Percentiles rank a stretch among this genome's conserved stretches.
Conservation (phyloP, 176 grass and related monocot genomes). For the Raddia guianensis region DNA sequence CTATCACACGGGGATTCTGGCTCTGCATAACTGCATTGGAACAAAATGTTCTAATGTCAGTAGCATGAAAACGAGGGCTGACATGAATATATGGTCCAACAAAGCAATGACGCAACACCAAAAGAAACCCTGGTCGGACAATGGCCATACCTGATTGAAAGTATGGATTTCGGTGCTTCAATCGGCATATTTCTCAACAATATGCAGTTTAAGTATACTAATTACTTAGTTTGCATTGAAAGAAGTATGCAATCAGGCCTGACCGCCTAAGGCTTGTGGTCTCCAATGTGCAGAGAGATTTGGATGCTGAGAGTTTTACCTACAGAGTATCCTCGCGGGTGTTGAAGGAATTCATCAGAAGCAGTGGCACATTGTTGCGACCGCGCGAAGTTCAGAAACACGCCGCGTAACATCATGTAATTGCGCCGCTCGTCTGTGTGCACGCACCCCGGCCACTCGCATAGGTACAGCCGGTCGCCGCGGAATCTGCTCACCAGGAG, state of each 20-base stretch:
- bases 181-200: slow-evolving; percentile 83
- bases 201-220: slow-evolving; percentile 43
- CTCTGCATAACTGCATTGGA: slow-evolving; percentile 80
- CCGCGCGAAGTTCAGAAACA: slow-evolving; percentile 77
- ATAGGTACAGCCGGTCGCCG: slow-evolving; percentile 86
- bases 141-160: slow-evolving; percentile 70
- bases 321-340: slow-evolving; percentile 90
- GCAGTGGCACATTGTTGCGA: slow-evolving; percentile 89
- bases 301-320: slow-evolving; percentile 33
- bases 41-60: slow-evolving; percentile 17
- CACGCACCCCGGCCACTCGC: slow-evolving; percentile 90
- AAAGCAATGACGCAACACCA: neutral
- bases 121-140: neutral
- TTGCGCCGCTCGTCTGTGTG: slow-evolving; percentile 84
- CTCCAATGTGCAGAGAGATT: neutral
- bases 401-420: slow-evolving; percentile 98
- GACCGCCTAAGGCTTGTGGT: neutral
- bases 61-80: neutral
- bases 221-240: slow-evolving; percentile 24
- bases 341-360: slow-evolving; percentile 99
- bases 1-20: slow-evolving; percentile 83
- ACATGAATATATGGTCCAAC: neutral
- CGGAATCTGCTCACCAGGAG: slow-evolving; percentile 85
- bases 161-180: slow-evolving; percentile 88
- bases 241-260: neutral